A percentile compares a stretch with the other conserved stretches of the same genome.
phyloP scores from a whole-genome alignment of 1,284 basidiomycete species.

The Heterobasidion parviporum region DNA sequence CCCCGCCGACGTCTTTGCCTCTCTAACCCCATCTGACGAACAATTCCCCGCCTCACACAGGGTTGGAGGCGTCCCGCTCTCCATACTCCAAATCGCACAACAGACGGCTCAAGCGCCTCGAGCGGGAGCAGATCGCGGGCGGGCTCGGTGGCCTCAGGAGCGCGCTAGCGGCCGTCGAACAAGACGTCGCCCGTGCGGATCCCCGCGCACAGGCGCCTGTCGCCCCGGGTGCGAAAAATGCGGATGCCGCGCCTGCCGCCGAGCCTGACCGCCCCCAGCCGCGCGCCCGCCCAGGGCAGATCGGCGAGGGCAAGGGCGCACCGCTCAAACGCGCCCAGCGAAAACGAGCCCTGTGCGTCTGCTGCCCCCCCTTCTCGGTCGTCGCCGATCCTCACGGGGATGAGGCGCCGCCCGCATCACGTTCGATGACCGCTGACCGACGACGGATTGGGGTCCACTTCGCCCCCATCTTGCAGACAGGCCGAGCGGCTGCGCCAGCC shows the following conservation, averaged over 20 bases:
- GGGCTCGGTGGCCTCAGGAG: constrained; percentile 51
- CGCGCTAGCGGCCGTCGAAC: constrained; percentile 45
- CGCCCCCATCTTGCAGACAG: constrained; percentile 33
- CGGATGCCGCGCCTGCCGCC: no score
- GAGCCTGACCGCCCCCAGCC: neutral
- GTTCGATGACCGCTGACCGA: no score
- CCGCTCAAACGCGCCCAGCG: constrained; percentile 61
- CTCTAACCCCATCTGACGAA: no score
- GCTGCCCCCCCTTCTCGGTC: neutral
- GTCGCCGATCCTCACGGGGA: neutral
- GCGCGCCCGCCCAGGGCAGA: constrained; percentile 35
- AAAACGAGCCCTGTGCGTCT: constrained; percentile 60
- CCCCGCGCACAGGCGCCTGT: neutral
- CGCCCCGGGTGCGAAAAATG: neutral
- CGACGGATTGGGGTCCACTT: no score
- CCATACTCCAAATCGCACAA: constrained; percentile 73
- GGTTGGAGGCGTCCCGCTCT: constrained; percentile 40
- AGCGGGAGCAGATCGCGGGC: constrained; percentile 58
- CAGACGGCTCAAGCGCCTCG: constrained; percentile 64
- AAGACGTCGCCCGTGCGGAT: constrained; percentile 19
- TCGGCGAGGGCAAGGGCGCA: constrained; percentile 59
- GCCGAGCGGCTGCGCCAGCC: constrained; percentile 64
- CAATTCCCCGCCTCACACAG: constrained; percentile 24
- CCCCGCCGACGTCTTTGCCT: no score
- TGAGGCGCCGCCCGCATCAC: no score